phyloP scores from a whole-genome alignment of 208 protist genomes.

The Naegleria fowleri region DNA sequence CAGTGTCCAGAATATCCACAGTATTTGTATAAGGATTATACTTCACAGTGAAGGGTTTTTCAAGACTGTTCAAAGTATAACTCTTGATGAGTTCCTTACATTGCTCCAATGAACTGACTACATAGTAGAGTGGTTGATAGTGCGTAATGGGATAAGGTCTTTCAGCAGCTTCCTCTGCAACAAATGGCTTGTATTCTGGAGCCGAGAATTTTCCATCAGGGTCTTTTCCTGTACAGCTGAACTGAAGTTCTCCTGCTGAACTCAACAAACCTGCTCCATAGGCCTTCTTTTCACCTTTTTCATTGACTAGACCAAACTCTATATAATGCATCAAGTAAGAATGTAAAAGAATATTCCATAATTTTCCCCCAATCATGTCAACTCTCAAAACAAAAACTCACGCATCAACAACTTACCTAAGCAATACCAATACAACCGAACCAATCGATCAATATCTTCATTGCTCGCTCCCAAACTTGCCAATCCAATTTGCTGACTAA shows the following conservation, averaged over 20 bases:
- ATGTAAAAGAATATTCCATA: too few relatives aligned
- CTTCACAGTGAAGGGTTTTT: not conserved
- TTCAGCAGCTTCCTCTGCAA: constrained; percentile 55
- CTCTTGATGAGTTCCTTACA: constrained; percentile 72
- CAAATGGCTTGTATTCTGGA: constrained; percentile 41
- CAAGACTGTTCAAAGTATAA: constrained; percentile 51
- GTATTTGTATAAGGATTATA: not conserved
- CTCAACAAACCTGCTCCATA: constrained; percentile 91
- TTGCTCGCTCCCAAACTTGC: constrained; percentile 88
- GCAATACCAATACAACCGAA: constrained; percentile 85
- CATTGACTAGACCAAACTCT: constrained; percentile 89
- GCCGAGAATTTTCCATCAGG: not conserved
- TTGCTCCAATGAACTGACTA: constrained; percentile 77
- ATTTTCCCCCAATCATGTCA: too few relatives aligned
- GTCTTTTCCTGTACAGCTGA: constrained; percentile 43
- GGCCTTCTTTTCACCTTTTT: constrained; percentile 69
- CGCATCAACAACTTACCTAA: not conserved
- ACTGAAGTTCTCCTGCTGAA: constrained; percentile 79
- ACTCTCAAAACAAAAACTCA: too few relatives aligned
- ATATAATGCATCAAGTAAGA: constrained; percentile 60
- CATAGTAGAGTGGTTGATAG: constrained; percentile 87
- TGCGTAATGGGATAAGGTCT: constrained; percentile 80
- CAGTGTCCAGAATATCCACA: not conserved
- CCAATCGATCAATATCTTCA: constrained; percentile 79
- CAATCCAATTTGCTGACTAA: constrained; percentile 90